Base-by-base conservation (phyloP, 176 grass and related monocot genomes). In the Tillandsia fasciculata region DNA sequence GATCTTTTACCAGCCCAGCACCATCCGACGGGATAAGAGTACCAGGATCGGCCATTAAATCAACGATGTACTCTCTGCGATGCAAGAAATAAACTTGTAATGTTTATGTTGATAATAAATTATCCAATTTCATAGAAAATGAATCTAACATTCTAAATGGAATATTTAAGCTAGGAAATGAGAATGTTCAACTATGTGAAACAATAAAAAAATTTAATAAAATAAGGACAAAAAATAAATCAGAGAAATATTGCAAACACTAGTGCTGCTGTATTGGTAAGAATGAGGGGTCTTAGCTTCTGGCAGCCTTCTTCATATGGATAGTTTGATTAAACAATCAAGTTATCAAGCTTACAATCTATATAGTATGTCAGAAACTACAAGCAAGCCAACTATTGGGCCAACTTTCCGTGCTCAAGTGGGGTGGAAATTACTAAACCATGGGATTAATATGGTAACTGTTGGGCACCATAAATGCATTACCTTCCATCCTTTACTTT, bases 401-500 rank as follows among this genome's bases (percentile, higher is more conserved):
- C 33, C 33, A 42, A 42, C 33, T 42, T 42, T 42, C 33, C 33
- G 4, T 42, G 33, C 33, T 6, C 33, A 7, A 42, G 33, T 42
- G 33, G 33, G 33, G 5, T 42, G 33, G 5, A 42, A 42, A 42
- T 42, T 42, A 42, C 33, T 42, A 42, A 42, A 42, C 5, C 33
- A 42, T 42, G 33, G 33, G 33, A 42, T 7, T 42, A 42, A 42
- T 42, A 42, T 42, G 33, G 33, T 42, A 42, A 42, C 33, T 42
- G 33, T 42, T 42, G 33, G 33, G 4, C 33, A 42, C 4, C 33
- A 42, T 42, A 42, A 42, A 42, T 42, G 33, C 33, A 42, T 70
- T 93, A 99, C 90, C 95, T 99, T 82, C 82, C 87, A 24, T 94
- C 84, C 70, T 84, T 86, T 77, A 94, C 84, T 75, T 88, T 99